These are phyloP conservation scores for Populus hybrid DNA, from an alignment of 441 rosid species.

Conservation along the genomic window DNA sequence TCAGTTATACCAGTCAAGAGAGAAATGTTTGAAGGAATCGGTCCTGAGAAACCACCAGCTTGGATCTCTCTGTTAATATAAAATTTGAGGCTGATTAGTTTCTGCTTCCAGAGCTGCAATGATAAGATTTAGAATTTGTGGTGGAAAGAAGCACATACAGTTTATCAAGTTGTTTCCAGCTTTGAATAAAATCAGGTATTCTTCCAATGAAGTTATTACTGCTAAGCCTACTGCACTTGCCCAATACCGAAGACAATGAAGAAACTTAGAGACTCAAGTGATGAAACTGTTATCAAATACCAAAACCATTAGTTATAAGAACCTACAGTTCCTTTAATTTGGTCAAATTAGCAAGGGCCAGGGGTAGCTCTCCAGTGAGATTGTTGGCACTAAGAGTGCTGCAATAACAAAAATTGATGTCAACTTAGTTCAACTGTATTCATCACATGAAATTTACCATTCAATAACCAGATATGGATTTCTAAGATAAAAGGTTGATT, in stretches of 20 bases:
- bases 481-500: conserved; percentile 5
- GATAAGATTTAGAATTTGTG: conserved; percentile 1
- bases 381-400: conserved; percentile 29
- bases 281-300: not conserved
- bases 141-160: not conserved
- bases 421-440: not conserved
- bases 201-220: conserved; percentile 3
- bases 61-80: conserved; percentile 36
- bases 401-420: not conserved
- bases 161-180: too few relatives aligned
- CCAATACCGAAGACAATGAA: not conserved
- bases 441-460: too few relatives aligned
- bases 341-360: conserved; percentile 17
- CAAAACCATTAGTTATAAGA: not conserved
- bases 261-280: not conserved
- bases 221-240: conserved; percentile 37
- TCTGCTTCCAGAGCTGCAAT: not conserved
- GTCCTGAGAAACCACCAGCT: conserved; percentile 44
- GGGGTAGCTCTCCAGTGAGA: conserved; percentile 30
- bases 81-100: not conserved
- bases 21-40: conserved; percentile 38
- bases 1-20: conserved; percentile 24
- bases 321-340: conserved; percentile 35
- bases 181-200: too few relatives aligned
- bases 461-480: not conserved